phyloP scores from a whole-genome alignment of 1,139 yeast species.

The Geotrichum macrosporum region DNA sequence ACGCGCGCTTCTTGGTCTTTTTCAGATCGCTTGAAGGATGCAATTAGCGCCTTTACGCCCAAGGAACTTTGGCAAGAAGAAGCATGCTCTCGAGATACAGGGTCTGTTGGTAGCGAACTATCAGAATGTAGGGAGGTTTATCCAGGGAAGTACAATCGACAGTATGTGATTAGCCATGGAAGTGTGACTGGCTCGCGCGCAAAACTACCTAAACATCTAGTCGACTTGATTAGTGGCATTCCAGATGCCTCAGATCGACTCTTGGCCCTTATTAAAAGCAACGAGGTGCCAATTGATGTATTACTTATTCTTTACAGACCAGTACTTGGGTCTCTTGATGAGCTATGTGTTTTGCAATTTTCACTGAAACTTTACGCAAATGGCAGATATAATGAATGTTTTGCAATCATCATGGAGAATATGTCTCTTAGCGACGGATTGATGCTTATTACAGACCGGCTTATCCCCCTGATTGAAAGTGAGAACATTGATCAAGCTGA shows the following conservation, averaged over 20 bases:
- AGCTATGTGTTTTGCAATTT: conserved; percentile 12
- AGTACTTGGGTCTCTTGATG: conserved; percentile 9
- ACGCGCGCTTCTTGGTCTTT: conserved; percentile 3
- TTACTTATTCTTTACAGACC: conserved; percentile 12
- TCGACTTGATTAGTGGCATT: conserved; percentile 7
- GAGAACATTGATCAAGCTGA: conserved; percentile 8
- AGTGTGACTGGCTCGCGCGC: conserved; percentile 10
- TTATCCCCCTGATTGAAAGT: conserved; percentile 6
- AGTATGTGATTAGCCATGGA: conserved; percentile 9
- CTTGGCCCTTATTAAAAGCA: conserved; percentile 8
- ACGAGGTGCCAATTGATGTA: conserved; percentile 14
- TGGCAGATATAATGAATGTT: conserved; percentile 8
- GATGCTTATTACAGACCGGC: not conserved
- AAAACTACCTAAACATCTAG: conserved; percentile 8
- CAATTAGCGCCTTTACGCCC: conserved; percentile 16
- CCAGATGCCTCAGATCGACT: conserved; percentile 16
- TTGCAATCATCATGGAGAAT: conserved; percentile 11
- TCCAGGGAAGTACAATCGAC: conserved; percentile 7
- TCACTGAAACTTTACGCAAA: conserved; percentile 8
- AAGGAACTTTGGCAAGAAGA: conserved; percentile 7
- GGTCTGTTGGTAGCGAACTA: no score
- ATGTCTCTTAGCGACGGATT: conserved; percentile 11
- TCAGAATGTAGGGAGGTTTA: not conserved
- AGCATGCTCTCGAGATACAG: not conserved
- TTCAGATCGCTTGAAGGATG: conserved; percentile 16